A percentile compares a stretch with the other conserved stretches of the same genome.
Conservation (phyloP, 179 eudicot genomes). For the Nepenthes alata region DNA sequence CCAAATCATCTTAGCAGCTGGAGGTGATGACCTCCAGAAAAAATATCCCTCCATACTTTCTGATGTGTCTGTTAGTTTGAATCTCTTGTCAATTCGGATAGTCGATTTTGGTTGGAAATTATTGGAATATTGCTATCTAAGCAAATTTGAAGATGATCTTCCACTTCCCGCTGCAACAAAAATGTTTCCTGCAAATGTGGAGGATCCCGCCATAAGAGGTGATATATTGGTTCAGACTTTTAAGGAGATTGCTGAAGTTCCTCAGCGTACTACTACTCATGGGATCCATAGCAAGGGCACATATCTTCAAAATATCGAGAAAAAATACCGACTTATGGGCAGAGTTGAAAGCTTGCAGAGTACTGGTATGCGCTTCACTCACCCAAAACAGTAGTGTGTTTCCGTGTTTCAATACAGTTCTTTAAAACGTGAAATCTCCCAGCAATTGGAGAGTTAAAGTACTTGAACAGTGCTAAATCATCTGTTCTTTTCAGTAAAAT, state of each 20-base stretch:
- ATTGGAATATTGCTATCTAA: conserved; percentile 57
- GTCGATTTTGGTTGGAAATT: conserved; percentile 77
- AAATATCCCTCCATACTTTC: conserved; percentile 30
- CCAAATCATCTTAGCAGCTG: conserved; percentile 32
- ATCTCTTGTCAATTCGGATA: conserved; percentile 57
- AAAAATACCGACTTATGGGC: conserved; percentile 35
- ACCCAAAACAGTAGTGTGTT: neutral
- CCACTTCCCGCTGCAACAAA: conserved; percentile 51
- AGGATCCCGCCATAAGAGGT: conserved; percentile 77
- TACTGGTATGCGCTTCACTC: conserved; percentile 31
- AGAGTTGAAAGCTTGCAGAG: conserved; percentile 48
- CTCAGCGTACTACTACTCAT: conserved; percentile 20
- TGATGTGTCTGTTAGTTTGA: conserved; percentile 45
- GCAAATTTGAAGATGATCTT: conserved; percentile 40
- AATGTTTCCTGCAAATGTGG: conserved; percentile 89
- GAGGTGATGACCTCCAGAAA: conserved; percentile 16
- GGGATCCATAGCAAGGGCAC: conserved; percentile 36
- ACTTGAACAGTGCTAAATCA: too few relatives aligned
- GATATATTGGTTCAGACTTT: conserved; percentile 78
- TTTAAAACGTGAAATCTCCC: too few relatives aligned
- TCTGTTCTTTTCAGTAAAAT: too few relatives aligned
- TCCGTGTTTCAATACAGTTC: too few relatives aligned
- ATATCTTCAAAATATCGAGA: conserved; percentile 64
- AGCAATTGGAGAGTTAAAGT: too few relatives aligned
- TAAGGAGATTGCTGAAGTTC: conserved; percentile 56